Evolutionary conservation across 495 filamentous ascomycete species (phyloP).

Genomic region (Aspergillus coremiiformis): DNA sequence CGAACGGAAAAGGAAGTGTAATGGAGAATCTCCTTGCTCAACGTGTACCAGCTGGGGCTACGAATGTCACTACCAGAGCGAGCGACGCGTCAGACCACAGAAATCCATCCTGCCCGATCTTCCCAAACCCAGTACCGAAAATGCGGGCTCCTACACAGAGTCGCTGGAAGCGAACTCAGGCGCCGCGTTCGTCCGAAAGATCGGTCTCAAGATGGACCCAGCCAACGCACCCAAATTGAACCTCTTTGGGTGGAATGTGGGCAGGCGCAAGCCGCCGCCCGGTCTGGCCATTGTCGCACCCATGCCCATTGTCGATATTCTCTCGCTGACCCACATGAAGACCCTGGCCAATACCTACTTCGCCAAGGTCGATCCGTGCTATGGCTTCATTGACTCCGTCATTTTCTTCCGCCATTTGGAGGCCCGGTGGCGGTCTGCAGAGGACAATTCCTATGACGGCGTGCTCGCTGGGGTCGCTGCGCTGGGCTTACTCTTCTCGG

Average conservation of each 20-base stretch:
- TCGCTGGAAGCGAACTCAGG: slow-evolving; percentile 44
- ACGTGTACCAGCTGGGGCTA: slow-evolving; percentile 44
- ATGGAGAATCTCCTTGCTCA: slow-evolving; percentile 32
- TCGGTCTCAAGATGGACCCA: slow-evolving; percentile 43
- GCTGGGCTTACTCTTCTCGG: slow-evolving; percentile 30
- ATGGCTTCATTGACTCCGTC: slow-evolving; percentile 39
- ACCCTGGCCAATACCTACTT: slow-evolving; percentile 39
- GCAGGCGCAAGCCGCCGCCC: slow-evolving; percentile 26
- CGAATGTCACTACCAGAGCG: slow-evolving; percentile 32
- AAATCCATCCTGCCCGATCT: slow-evolving; percentile 3
- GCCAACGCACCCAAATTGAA: slow-evolving; percentile 42
- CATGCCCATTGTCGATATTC: slow-evolving; percentile 26
- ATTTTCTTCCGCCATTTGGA: slow-evolving; percentile 24
- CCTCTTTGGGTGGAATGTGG: slow-evolving; percentile 48
- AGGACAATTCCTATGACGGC: slow-evolving; percentile 27
- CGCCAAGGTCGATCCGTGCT: slow-evolving; percentile 38
- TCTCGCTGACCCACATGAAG: slow-evolving; percentile 29
- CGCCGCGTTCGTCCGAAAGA: slow-evolving; percentile 41
- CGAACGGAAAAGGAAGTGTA: slow-evolving; percentile 44
- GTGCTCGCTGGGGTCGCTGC: slow-evolving; percentile 38
- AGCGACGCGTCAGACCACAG: neutral
- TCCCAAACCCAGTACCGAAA: neutral
- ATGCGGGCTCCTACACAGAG: slow-evolving; percentile 14
- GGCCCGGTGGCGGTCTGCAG: slow-evolving; percentile 23
- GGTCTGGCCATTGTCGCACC: neutral